phyloP scores from a whole-genome alignment of 345 rosid species.

The Citrus mangshanensis region DNA sequence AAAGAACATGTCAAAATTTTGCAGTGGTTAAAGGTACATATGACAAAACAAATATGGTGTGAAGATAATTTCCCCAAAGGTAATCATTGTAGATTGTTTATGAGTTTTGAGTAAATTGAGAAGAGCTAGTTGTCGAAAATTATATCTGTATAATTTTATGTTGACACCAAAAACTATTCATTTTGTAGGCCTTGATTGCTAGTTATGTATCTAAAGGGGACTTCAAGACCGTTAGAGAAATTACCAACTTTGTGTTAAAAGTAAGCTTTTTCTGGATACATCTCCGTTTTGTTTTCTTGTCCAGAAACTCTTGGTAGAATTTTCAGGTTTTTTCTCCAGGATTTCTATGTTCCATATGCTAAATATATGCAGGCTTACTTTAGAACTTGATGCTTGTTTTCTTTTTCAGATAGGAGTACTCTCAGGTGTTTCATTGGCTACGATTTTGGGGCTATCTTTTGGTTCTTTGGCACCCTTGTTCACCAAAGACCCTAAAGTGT shows the following conservation, averaged over 20 bases:
- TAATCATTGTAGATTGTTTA: background rate
- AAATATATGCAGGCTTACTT: background rate
- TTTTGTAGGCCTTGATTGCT: constrained; percentile 73
- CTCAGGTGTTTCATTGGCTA: constrained; percentile 67
- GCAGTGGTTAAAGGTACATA: too few species aligned
- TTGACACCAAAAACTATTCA: constrained; percentile 13
- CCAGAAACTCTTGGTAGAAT: background rate
- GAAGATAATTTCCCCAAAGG: background rate
- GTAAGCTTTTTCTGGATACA: constrained; percentile 31
- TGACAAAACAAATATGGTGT: too few species aligned
- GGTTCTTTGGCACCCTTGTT: constrained; percentile 67
- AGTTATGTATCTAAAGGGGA: constrained; percentile 71
- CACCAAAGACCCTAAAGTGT: constrained; percentile 72
- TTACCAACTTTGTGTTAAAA: constrained; percentile 70
- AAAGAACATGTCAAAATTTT: too few species aligned
- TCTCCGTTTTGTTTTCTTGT: background rate
- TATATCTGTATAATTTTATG: background rate
- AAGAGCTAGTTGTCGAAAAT: background rate
- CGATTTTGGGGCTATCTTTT: constrained; percentile 64
- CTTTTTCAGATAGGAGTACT: constrained; percentile 69
- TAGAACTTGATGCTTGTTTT: constrained; percentile 3
- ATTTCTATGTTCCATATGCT: background rate
- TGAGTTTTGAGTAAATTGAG: background rate
- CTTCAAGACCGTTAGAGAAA: constrained; percentile 59
- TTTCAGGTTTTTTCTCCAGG: background rate